Evolutionary conservation across 768 basidiomycete species (phyloP), one percentile per base, ranked within the genome.

Genomic region (Chalciporus piperatus): DNA sequence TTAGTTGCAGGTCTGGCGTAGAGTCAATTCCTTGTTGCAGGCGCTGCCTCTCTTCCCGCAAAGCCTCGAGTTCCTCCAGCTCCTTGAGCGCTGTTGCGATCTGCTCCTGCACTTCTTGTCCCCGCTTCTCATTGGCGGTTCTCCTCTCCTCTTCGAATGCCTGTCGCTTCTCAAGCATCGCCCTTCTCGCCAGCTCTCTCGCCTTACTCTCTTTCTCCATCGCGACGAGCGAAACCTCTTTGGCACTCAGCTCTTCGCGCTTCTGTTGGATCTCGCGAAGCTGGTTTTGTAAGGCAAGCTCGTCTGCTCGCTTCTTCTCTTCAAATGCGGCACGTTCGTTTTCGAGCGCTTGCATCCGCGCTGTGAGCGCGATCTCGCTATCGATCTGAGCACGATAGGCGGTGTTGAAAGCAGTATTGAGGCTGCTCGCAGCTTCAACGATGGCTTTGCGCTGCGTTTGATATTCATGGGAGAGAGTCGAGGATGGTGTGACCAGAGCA

Each of bases 71-170:
- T 41, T 59, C 55, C 38, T 50, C 40, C 13, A 64, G 19, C 28
- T 66, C 63, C 41, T 59, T 46, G 28, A 62, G 19, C 11, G 66
- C 57, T 7, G 12, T 32, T 3, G 42, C 32, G 22, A 68, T 59
- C 40, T 57, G 66, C 22, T 60, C 55, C 45, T 58, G 59, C 1
- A 51, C 44, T 27, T 53, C 58, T 12, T 47, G 58, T 10, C 45
- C 41, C 20, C 54, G 59, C 48, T 54, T 58, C 39, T 54, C 45
- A 32, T 62, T 61, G 1, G 55, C 52, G 7, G 38, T 42, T 37
- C 54, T 51, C 33, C 32, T 58, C 30, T 68, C 66, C 22, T 66
- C 62, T 44, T 70, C 67, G 35, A 57, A 59, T 4, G 52, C 63
- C 23, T 58, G 68, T 25, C 66, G 59, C 20, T 61, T 55, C 9